These are phyloP conservation scores for Euphorbia tirucalli DNA, from an alignment of 345 rosid genomes.

Conservation along the genomic window DNA sequence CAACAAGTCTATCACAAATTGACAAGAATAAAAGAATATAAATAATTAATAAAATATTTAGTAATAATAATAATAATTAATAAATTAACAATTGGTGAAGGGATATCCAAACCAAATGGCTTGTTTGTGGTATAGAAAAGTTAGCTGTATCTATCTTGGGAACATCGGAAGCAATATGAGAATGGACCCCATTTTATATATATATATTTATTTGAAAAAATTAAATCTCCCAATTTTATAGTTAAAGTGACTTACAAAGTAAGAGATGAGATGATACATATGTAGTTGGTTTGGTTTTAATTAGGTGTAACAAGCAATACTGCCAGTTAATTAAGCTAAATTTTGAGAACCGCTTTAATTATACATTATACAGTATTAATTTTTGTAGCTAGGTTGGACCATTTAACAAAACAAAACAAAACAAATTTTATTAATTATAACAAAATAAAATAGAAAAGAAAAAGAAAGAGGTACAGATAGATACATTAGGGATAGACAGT, in stretches of 20 bases:
- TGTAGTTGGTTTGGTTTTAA: slow-evolving; percentile 51
- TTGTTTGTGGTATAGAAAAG: slow-evolving; percentile 5
- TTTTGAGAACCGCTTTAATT: no score
- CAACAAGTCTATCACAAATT: not conserved
- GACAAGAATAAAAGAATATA: not conserved
- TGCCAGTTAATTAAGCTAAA: not conserved
- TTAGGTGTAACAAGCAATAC: slow-evolving; percentile 44
- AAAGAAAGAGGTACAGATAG: slow-evolving; percentile 30
- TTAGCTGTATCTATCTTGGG: slow-evolving; percentile 38
- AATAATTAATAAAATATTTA: no score
- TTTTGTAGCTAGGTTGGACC: not conserved
- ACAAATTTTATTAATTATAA: not conserved
- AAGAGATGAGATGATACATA: slow-evolving; percentile 35
- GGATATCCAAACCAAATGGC: not conserved
- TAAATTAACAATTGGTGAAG: not conserved
- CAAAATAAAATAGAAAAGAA: no score
- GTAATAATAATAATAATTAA: no score
- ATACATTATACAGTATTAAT: no score
- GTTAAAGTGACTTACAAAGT: slow-evolving; percentile 51
- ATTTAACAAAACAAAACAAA: no score
- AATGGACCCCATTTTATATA: slow-evolving; percentile 10
- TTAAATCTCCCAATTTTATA: not conserved
- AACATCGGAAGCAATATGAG: slow-evolving; percentile 18
- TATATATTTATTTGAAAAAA: no score
- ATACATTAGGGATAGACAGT: slow-evolving; percentile 47